A percentile compares a stretch with the other conserved stretches of the same genome.
phyloP scores from a whole-genome alignment of 2,329 filamentous ascomycete genomes.

The Plectosphaerella plurivora region DNA sequence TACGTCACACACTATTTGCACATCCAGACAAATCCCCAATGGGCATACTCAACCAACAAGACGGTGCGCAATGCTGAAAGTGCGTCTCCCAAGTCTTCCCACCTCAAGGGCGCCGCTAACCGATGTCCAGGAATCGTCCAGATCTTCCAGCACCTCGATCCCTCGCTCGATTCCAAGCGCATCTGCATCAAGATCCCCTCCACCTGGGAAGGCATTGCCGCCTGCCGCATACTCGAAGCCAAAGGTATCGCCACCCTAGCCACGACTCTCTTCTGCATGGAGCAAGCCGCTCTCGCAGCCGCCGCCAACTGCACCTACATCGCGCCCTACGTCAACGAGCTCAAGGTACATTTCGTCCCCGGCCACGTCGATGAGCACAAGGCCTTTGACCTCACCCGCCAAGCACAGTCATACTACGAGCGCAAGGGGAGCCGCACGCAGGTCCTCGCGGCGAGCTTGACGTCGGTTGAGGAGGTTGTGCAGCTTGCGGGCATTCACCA shows the following conservation, averaged over 20 bases:
- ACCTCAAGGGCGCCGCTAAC: not conserved
- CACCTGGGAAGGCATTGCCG: constrained; percentile 60
- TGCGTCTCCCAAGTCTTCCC: constrained; percentile 21
- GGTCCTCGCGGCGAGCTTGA: constrained; percentile 54
- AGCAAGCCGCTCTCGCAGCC: constrained; percentile 54
- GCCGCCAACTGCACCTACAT: constrained; percentile 57
- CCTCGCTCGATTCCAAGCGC: constrained; percentile 37
- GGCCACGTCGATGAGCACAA: constrained; percentile 44
- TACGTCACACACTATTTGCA: constrained; percentile 49
- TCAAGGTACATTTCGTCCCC: constrained; percentile 56
- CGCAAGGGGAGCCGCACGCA: constrained; percentile 35
- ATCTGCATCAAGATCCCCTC: constrained; percentile 61
- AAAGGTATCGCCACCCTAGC: constrained; percentile 54
- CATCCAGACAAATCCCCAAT: constrained; percentile 56
- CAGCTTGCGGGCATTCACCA: constrained; percentile 52
- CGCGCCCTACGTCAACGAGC: constrained; percentile 62
- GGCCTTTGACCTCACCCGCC: constrained; percentile 44
- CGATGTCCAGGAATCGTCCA: constrained; percentile 40
- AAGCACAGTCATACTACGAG: constrained; percentile 49
- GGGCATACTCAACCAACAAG: constrained; percentile 43
- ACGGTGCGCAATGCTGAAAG: constrained; percentile 47
- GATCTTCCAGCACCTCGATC: constrained; percentile 39
- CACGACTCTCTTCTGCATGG: constrained; percentile 59
- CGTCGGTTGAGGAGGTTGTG: constrained; percentile 54
- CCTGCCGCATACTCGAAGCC: constrained; percentile 48